Percentiles rank a stretch among this genome's conserved stretches.
Evolutionary conservation across 345 rosid species (phyloP).

Genomic region (Angophora floribunda): DNA sequence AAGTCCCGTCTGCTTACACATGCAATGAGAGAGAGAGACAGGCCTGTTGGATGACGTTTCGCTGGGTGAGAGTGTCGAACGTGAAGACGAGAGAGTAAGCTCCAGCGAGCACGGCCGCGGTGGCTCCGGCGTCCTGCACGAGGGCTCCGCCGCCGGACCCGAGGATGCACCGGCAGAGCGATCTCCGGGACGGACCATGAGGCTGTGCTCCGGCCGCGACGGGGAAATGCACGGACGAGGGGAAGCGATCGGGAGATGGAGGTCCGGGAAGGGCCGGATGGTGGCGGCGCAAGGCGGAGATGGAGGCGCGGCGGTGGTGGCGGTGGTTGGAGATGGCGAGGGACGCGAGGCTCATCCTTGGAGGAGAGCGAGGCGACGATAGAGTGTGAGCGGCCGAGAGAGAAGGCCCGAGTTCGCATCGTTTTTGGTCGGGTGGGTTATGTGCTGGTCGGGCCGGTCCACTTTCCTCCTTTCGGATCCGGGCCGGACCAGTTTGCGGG

Average conservation of each 20-base stretch:
- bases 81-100: slow-evolving; percentile 59
- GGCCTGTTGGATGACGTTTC: slow-evolving; percentile 64
- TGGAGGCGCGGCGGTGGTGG: neutral
- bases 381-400: neutral
- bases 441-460: neutral
- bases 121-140: slow-evolving; percentile 59
- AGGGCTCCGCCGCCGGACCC: slow-evolving; percentile 7
- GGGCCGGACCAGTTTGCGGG: neutral
- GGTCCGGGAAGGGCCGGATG: neutral
- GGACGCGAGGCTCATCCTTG: neutral
- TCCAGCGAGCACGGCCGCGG: slow-evolving; percentile 59
- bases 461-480: neutral
- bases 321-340: neutral
- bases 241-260: neutral
- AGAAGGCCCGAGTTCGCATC: neutral
- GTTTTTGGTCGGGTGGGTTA: neutral
- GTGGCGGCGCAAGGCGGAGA: neutral
- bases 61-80: slow-evolving; percentile 56
- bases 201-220: neutral
- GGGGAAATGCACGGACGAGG: neutral
- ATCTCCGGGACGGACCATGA: neutral
- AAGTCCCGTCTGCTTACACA: neutral
- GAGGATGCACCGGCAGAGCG: neutral
- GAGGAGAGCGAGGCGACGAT: neutral
- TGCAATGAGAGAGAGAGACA: neutral